Evolutionary conservation across 2,329 filamentous ascomycete species (phyloP), one percentile per base, ranked within the genome.

Genomic region (Sporothrix sp.): DNA sequence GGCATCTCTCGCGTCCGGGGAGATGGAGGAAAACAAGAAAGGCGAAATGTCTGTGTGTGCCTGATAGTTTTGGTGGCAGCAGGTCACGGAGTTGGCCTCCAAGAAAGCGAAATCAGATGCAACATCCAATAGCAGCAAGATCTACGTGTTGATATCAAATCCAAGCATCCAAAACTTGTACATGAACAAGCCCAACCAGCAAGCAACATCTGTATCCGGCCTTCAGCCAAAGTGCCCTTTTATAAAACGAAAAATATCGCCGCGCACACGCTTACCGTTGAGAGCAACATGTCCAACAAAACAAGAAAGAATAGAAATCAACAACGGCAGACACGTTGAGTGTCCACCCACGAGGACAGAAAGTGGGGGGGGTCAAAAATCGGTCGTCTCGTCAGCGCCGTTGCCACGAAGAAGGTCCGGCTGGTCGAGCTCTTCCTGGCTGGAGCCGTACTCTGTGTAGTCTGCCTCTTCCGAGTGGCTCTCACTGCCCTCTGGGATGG

Each of bases 401-500:
- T 7, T 50, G 13, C 53, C 53, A 2, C 16, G 37, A 8, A 56
- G 44, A 2, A 37, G 6, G 5, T 44, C 45, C 0, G 73, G 72
- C 56, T 76, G 71, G 54, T 77, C 74, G 5, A 76, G 65, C 13
- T 62, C 56, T 55, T 74, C 72, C 58, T 75, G 71, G 7, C 63
- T 62, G 14, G 59, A 58, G 36, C 70, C 63, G 53, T 74, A 76
- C 11, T 69, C 68, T 11, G 66, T 69, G 36, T 60, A 63, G 6
- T 59, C 63, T 3, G 76, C 76, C 51, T 77, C 74, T 52, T 77
- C 78, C 13, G 74, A 71, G 61, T 76, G 74, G 6, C 67, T 64
- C 65, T 82, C 78, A 25, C 72, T 74, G 9, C 79, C 76, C 58
- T 83, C 79, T 2, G 82, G 82, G 55, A 86, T 84, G 30, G 81